Evolutionary conservation across 345 rosid genomes (phyloP).

Genomic region (Chamaenerion angustifolium): DNA sequence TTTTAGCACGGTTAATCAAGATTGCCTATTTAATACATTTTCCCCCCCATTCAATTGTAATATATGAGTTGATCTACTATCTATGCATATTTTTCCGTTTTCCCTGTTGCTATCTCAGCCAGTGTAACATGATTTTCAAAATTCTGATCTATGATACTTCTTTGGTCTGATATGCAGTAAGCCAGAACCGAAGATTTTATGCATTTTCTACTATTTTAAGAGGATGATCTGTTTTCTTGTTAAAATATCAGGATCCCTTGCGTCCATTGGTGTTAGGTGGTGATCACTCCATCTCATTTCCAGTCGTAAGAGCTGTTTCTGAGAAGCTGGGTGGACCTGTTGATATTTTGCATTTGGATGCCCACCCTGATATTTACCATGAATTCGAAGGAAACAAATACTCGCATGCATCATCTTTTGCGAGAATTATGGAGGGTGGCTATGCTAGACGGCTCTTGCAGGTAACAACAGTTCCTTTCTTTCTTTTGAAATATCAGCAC

Average conservation of each 20-base stretch:
- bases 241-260: slow-evolving; percentile 46
- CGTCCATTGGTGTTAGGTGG: slow-evolving; percentile 90
- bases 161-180: no score
- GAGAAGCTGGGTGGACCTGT: slow-evolving; percentile 96
- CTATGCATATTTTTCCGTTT: no score
- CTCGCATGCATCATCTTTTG: slow-evolving; percentile 98
- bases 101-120: no score
- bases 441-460: slow-evolving; percentile 81
- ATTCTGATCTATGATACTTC: no score
- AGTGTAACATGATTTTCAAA: no score
- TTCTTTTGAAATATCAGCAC: background rate
- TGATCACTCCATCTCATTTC: slow-evolving; percentile 88
- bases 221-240: background rate
- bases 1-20: no score
- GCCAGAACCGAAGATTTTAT: no score
- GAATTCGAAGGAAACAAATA: slow-evolving; percentile 80
- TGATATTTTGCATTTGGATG: slow-evolving; percentile 93
- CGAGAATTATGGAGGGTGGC: slow-evolving; percentile 98
- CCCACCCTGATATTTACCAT: slow-evolving; percentile 95
- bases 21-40: no score
- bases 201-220: no score
- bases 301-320: slow-evolving; percentile 86
- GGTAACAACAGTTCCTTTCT: slow-evolving; percentile 22
- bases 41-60: no score
- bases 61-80: no score